These are phyloP conservation scores for Trichoderma semiorbis DNA, from an alignment of 2,329 filamentous ascomycete genomes.

Conservation along the genomic window DNA sequence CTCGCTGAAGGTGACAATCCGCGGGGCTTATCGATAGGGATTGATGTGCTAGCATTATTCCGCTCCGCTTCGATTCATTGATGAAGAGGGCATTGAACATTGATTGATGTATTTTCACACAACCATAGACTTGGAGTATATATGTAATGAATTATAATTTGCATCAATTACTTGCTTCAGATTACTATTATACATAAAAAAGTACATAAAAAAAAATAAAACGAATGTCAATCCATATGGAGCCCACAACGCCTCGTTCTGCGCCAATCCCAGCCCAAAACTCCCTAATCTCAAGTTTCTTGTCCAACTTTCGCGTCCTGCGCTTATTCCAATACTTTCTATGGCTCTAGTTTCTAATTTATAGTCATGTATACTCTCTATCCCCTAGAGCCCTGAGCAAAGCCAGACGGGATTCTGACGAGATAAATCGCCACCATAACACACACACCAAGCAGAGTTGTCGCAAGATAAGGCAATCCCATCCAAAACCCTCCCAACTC, in stretches of 20 bases:
- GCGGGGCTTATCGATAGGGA: slow-evolving; percentile 23
- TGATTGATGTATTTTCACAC: neutral
- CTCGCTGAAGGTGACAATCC: neutral
- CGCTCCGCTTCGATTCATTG: neutral
- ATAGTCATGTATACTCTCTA: neutral
- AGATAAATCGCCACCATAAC: slow-evolving; percentile 31
- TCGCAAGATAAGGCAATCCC: slow-evolving; percentile 47
- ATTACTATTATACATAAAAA: neutral
- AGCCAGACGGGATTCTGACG: slow-evolving; percentile 27
- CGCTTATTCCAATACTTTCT: neutral
- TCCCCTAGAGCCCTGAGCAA: slow-evolving; percentile 15
- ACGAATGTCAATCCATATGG: neutral
- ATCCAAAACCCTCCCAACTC: slow-evolving; percentile 45
- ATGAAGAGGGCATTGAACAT: neutral
- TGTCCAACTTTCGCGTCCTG: neutral
- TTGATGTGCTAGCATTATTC: neutral
- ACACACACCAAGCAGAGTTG: slow-evolving; percentile 32
- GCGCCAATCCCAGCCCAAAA: neutral
- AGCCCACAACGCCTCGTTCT: slow-evolving; percentile 4
- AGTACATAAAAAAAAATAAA: neutral
- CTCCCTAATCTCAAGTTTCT: neutral
- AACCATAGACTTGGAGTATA: neutral
- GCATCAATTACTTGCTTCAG: neutral
- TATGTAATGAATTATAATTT: too few relatives aligned
- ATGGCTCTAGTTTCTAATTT: neutral